Conservation (phyloP, 1,284 basidiomycete genomes). For the Thelephora terrestris region DNA sequence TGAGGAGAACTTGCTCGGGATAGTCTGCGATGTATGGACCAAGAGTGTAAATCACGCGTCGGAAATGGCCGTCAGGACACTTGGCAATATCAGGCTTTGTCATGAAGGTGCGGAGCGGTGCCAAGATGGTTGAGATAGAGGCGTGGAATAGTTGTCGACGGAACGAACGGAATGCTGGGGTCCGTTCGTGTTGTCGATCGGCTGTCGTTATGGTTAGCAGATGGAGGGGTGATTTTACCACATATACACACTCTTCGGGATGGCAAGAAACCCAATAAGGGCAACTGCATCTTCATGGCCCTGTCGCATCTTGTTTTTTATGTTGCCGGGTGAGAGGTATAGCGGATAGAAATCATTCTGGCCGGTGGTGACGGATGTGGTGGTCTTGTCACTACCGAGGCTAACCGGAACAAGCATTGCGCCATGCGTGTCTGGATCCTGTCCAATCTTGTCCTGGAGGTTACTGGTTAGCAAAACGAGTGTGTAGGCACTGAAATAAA, state of each 20-base stretch:
- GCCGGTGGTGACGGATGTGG: constrained; percentile 13
- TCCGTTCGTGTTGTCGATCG: constrained; percentile 5
- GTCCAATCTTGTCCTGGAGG: constrained; percentile 10
- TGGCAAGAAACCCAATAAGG: constrained; percentile 14
- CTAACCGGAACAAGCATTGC: constrained; percentile 15
- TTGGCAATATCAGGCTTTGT: constrained; percentile 11
- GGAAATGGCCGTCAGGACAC: constrained; percentile 18
- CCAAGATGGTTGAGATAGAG: constrained; percentile 10
- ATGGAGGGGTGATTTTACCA: background rate
- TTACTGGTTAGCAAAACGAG: background rate
- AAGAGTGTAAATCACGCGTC: constrained; percentile 14
- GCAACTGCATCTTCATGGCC: constrained; percentile 14
- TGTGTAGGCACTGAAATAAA: constrained; percentile 1
- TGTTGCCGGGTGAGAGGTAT: constrained; percentile 12
- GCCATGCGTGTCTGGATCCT: constrained; percentile 9
- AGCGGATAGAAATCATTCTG: constrained; percentile 14
- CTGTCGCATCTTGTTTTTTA: constrained; percentile 12
- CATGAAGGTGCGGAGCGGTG: constrained; percentile 12
- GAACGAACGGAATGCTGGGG: constrained; percentile 12
- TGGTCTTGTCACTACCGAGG: constrained; percentile 17
- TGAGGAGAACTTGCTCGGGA: constrained; percentile 17
- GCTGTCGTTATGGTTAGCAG: constrained; percentile 5
- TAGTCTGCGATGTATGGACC: constrained; percentile 23
- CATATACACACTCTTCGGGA: constrained; percentile 15
- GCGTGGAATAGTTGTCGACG: constrained; percentile 15